These are phyloP conservation scores for Condylostoma magnum DNA, from an alignment of 169 alveolate species.

Conservation along the genomic window DNA sequence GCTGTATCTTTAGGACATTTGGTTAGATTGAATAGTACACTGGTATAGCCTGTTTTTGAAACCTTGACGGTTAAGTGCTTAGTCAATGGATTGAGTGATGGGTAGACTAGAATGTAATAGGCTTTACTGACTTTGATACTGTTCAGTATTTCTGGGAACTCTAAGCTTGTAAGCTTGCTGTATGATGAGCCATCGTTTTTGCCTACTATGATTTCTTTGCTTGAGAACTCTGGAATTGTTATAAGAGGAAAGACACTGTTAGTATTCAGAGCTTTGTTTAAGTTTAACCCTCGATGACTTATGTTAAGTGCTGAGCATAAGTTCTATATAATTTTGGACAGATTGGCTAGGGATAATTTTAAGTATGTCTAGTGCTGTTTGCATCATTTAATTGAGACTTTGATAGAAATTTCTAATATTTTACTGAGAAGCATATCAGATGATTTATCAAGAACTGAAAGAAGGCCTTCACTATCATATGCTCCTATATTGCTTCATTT, in stretches of 20 bases:
- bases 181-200: too few relatives aligned
- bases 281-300: slow-evolving; percentile 37
- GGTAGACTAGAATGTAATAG: slow-evolving; percentile 52
- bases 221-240: slow-evolving; percentile 22
- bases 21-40: slow-evolving; percentile 41
- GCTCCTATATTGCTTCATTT: too few relatives aligned
- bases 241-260: slow-evolving; percentile 23
- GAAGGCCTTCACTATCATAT: too few relatives aligned
- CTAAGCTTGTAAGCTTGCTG: too few relatives aligned
- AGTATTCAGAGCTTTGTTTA: not conserved
- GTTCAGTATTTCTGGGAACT: too few relatives aligned
- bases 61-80: slow-evolving; percentile 42
- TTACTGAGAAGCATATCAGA: not conserved
- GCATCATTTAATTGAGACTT: slow-evolving; percentile 38
- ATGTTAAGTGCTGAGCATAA: slow-evolving; percentile 33
- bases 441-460: too few relatives aligned
- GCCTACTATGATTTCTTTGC: not conserved
- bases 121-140: slow-evolving; percentile 66
- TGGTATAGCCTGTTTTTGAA: slow-evolving; percentile 44
- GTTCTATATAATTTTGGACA: slow-evolving; percentile 45
- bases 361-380: slow-evolving; percentile 59
- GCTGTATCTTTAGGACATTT: slow-evolving; percentile 63
- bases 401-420: slow-evolving; percentile 31
- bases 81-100: slow-evolving; percentile 40
- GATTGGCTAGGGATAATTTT: slow-evolving; percentile 44